Evolutionary conservation across 2,329 filamentous ascomycete genomes (phyloP), one percentile per base, ranked within the genome.

Genomic region (Fusarium austroafricanum): DNA sequence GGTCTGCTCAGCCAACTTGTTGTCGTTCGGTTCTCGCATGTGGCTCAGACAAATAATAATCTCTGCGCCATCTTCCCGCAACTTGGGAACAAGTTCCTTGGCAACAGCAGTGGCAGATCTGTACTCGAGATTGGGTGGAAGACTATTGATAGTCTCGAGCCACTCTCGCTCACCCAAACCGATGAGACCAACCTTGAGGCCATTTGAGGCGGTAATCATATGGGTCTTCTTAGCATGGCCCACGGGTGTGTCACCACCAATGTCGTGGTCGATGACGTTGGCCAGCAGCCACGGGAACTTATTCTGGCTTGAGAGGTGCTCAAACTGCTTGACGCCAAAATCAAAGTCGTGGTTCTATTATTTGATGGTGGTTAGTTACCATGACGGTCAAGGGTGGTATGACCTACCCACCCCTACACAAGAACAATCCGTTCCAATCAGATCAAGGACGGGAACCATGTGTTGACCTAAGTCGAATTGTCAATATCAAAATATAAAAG

Each of bases 211-310:
- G 4, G 90, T 93, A 56, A 97, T 80, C 82, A 97, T 92, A 65
- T 88, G 83, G 0, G 92, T 96, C 75, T 89, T 89, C 71, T 88
- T 84, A 55, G 91, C 92, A 71, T 93, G 89, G 15, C 90, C 94
- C 29, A 97, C 87, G 5, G 93, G 88, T 0, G 92, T 87, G 50
- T 87, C 83, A 2, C 92, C 86, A 37, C 94, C 94, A 12, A 97
- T 83, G 0, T 90, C 92, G 2, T 92, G 92, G 78, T 97, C 94
- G 26, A 96, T 83, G 10, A 97, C 90, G 77, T 97, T 97, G 68
- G 93, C 93, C 17, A 96, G 85, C 2, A 97, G 86, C 94, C 94
- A 97, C 5, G 94, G 94, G 71, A 97, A 97, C 21, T 85, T 86
- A 80, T 93, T 96, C 75, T 93, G 89, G 33, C 83, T 83, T 6